Percentiles rank a stretch among this genome's conserved stretches.
phyloP scores from a whole-genome alignment of 2,329 filamentous ascomycete genomes.

The Paecilomyces sp. region DNA sequence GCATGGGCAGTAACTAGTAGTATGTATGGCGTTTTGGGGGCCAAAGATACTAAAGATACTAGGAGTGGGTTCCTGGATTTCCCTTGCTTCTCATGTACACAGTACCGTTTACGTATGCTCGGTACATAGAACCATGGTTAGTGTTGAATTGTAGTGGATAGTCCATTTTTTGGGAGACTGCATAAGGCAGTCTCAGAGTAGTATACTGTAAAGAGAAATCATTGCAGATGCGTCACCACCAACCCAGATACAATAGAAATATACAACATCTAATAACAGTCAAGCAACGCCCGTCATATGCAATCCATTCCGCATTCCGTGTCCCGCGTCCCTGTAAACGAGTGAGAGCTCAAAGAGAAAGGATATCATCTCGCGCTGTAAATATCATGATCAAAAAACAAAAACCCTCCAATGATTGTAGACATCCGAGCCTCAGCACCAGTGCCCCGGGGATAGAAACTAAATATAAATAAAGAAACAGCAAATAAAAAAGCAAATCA shows the following conservation, averaged over 20 bases:
- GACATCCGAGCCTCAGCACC: background rate
- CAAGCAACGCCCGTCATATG: background rate
- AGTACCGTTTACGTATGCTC: too few relatives aligned
- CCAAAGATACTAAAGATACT: background rate
- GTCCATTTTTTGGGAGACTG: background rate
- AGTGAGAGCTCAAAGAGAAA: background rate
- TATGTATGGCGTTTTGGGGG: background rate
- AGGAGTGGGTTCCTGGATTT: background rate
- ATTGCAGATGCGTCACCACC: too few relatives aligned
- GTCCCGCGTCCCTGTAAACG: background rate
- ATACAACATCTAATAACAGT: background rate
- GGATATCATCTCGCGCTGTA: background rate
- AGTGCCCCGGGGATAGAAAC: background rate
- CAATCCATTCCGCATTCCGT: background rate
- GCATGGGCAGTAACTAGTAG: background rate
- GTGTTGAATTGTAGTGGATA: background rate
- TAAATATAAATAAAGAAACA: background rate
- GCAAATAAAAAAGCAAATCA: slow-evolving; percentile 3
- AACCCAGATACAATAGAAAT: background rate
- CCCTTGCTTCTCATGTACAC: background rate
- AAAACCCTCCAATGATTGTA: background rate
- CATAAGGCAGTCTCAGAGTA: background rate
- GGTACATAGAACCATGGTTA: background rate
- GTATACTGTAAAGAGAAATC: background rate
- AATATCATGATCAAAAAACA: background rate